Percentiles rank a stretch among this genome's conserved stretches.
phyloP scores from a whole-genome alignment of 176 grass and related monocot genomes.

The Avena insularis region DNA sequence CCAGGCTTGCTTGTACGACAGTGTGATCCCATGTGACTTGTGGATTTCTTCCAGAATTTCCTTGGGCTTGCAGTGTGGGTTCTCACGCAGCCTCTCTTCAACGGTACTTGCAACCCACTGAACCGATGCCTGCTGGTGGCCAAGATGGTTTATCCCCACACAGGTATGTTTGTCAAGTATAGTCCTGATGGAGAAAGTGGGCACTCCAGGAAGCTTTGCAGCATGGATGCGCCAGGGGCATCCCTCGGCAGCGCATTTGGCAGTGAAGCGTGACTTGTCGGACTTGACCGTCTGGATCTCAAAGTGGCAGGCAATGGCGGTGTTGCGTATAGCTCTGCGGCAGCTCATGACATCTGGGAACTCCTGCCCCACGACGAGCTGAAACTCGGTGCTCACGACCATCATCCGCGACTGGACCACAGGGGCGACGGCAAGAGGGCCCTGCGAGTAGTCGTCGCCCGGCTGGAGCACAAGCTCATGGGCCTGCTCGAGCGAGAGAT shows the following conservation, averaged over 20 bases:
- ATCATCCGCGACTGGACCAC: slow-evolving; percentile 78
- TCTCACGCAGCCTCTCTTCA: slow-evolving; percentile 88
- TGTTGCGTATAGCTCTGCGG: slow-evolving; percentile 85
- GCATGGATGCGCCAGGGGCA: slow-evolving; percentile 96
- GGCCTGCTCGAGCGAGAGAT: slow-evolving; percentile 74
- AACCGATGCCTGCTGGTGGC: slow-evolving; percentile 97
- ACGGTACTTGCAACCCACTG: slow-evolving; percentile 95
- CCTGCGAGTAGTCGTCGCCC: slow-evolving; percentile 58
- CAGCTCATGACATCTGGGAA: slow-evolving; percentile 90
- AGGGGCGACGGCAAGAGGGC: slow-evolving; percentile 58
- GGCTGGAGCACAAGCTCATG: slow-evolving; percentile 78
- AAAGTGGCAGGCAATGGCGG: slow-evolving; percentile 92
- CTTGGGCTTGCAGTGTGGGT: slow-evolving; percentile 95
- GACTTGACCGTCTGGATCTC: slow-evolving; percentile 98
- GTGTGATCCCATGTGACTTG: slow-evolving; percentile 91
- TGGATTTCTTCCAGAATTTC: slow-evolving; percentile 99
- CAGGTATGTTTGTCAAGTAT: slow-evolving; percentile 85
- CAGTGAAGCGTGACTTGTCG: slow-evolving; percentile 88
- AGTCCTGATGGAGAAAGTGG: slow-evolving; percentile 89
- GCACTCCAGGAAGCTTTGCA: slow-evolving; percentile 87
- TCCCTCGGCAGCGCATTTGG: slow-evolving; percentile 75
- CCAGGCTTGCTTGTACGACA: slow-evolving; percentile 99
- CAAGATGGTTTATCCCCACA: slow-evolving; percentile 85
- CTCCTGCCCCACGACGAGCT: slow-evolving; percentile 85
- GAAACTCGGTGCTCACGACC: slow-evolving; percentile 65